Conservation (phyloP, 208 protist genomes). For the Strigomonas culicis region DNA sequence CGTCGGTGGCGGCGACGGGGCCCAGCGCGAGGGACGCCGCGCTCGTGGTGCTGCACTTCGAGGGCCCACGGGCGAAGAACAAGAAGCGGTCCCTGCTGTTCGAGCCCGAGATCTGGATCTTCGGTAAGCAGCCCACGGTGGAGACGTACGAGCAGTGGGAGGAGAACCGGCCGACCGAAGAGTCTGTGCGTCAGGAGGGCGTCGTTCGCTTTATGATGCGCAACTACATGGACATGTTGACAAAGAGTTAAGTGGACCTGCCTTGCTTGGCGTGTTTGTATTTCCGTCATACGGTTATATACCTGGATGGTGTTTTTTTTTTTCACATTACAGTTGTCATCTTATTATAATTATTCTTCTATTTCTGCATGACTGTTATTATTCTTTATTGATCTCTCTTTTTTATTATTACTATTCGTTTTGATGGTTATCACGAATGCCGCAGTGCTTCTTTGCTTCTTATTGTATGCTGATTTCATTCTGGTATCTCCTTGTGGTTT, state of each 20-base stretch:
- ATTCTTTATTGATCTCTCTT: background rate
- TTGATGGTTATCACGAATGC: background rate
- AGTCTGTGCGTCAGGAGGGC: constrained; percentile 50
- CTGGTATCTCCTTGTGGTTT: too few species aligned
- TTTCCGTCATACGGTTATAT: background rate
- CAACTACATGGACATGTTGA: constrained; percentile 79
- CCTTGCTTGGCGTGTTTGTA: background rate
- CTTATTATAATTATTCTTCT: background rate
- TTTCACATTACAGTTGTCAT: background rate
- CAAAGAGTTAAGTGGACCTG: constrained; percentile 24
- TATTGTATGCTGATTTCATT: too few species aligned
- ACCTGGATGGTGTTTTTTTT: background rate
- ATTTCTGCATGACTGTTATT: background rate
- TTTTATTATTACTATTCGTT: constrained; percentile 3
- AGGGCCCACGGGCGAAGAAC: constrained; percentile 54
- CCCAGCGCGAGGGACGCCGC: constrained; percentile 36
- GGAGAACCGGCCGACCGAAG: constrained; percentile 54
- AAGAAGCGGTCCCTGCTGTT: constrained; percentile 72
- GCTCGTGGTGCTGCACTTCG: constrained; percentile 83
- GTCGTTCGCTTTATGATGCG: constrained; percentile 65
- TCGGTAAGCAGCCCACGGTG: constrained; percentile 49
- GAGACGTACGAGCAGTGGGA: constrained; percentile 69
- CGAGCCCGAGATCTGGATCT: constrained; percentile 69
- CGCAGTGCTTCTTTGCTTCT: too few species aligned
- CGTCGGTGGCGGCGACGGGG: too few species aligned